Conservation (phyloP, 2,329 filamentous ascomycete genomes). For the Cadophora malorum region DNA sequence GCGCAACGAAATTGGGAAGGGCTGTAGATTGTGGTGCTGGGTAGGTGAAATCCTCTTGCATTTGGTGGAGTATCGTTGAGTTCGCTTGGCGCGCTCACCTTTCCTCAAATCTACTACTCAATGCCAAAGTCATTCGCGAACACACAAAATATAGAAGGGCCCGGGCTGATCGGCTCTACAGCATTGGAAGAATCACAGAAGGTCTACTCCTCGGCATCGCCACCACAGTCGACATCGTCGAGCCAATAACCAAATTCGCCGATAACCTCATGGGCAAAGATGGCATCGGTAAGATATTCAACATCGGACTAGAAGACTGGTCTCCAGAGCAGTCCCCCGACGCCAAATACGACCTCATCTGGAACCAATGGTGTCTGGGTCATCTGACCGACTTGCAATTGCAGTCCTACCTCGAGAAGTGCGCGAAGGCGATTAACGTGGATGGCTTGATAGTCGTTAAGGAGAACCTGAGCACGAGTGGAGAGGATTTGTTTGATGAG, state of each 20-base stretch:
- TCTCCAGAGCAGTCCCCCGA: constrained; percentile 49
- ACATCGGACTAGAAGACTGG: constrained; percentile 79
- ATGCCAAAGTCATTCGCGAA: neutral
- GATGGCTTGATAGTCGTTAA: constrained; percentile 72
- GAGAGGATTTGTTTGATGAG: constrained; percentile 75
- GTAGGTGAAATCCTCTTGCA: constrained; percentile 38
- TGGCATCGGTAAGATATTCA: constrained; percentile 69
- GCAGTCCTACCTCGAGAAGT: constrained; percentile 68
- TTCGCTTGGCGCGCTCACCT: neutral
- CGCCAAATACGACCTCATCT: constrained; percentile 77
- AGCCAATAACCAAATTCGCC: constrained; percentile 85
- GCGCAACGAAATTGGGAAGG: constrained; percentile 45
- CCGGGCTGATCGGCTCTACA: constrained; percentile 40
- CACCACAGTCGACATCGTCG: constrained; percentile 79
- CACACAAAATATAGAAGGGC: too few species aligned
- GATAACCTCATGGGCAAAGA: constrained; percentile 61
- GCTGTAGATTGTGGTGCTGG: constrained; percentile 50
- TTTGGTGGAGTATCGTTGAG: neutral
- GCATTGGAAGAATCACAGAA: constrained; percentile 84
- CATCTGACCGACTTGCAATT: constrained; percentile 80
- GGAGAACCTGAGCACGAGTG: constrained; percentile 73
- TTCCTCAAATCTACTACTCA: neutral
- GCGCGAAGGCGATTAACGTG: constrained; percentile 60
- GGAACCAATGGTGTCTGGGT: constrained; percentile 90
- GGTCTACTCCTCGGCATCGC: constrained; percentile 76